Evolutionary conservation across 129 eudicot genomes (phyloP).

Genomic region (Ambrosia trifida): DNA sequence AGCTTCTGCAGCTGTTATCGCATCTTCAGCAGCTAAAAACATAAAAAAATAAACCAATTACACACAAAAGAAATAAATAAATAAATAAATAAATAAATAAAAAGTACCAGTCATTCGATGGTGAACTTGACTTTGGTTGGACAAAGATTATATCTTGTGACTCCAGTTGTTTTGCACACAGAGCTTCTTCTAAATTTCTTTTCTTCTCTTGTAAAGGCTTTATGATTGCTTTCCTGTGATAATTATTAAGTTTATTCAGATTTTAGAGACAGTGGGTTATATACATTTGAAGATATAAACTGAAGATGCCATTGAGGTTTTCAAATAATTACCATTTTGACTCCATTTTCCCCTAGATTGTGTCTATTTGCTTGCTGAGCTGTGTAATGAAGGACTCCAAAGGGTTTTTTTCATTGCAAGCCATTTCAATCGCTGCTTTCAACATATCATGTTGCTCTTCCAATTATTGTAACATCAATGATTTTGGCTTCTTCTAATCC

Average conservation of each 20-base stretch:
- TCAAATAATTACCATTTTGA: slow-evolving; percentile 47
- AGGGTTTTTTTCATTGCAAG: slow-evolving; percentile 45
- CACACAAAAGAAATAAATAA: too few relatives aligned
- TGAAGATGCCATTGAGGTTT: neutral
- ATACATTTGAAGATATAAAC: slow-evolving; percentile 1
- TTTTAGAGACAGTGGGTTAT: neutral
- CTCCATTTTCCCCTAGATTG: slow-evolving; percentile 46
- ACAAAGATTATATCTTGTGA: too few relatives aligned
- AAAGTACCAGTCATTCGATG: too few relatives aligned
- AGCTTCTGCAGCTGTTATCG: too few relatives aligned
- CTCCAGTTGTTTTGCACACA: slow-evolving; percentile 42
- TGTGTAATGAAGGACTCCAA: slow-evolving; percentile 40
- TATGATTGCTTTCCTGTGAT: slow-evolving; percentile 46
- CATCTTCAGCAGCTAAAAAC: too few relatives aligned
- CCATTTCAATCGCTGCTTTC: slow-evolving; percentile 54
- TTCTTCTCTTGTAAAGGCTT: slow-evolving; percentile 56
- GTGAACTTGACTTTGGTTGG: too few relatives aligned
- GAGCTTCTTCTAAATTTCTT: slow-evolving; percentile 47
- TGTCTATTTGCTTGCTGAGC: slow-evolving; percentile 44
- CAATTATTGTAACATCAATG: slow-evolving; percentile 37
- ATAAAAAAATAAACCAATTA: too few relatives aligned
- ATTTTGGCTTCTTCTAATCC: slow-evolving; percentile 26
- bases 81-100: too few relatives aligned
- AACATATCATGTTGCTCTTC: slow-evolving; percentile 53
- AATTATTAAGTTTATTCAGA: slow-evolving; percentile 6